Evolutionary conservation across 225 moss, liverwort and hornwort species (phyloP), one percentile per base, ranked within the genome.

Genomic region (Thuidium tamariscinum): DNA sequence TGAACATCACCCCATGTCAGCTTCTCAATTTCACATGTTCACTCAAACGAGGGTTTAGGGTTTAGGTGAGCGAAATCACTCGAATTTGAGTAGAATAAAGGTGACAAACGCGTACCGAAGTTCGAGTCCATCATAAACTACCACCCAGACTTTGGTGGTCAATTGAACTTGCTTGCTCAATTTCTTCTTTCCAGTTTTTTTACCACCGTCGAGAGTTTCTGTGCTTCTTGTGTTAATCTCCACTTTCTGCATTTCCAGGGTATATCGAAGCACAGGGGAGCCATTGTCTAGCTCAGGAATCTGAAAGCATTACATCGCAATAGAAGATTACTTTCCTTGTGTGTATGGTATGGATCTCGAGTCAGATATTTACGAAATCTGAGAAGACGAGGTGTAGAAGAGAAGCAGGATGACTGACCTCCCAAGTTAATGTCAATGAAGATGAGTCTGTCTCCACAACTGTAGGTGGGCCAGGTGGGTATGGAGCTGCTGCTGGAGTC

Each of bases 401-500:
- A 80, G 65, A 12, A 41, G 32, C 46, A 87, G 32, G 74, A 81
- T 20, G 15, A 70, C 84, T 29, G n/a, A 88, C 90, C 90, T 87
- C 79, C 88, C 92, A 88, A 82, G 16, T 75, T 23, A 90, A 11
- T 15, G 88, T 88, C 54, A 88, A n/a, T 12, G 88, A 87, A 36
- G 82, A 67, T 14, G 68, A 55, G 10, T 55, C 67, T 17, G 80
- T 18, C 76, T 74, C 81, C 14, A 83, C 56, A 34, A 83, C 69
- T 5, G 54, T 51, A 5, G 78, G 91, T 56, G 72, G n/a, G 63
- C 65, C 59, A 51, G 86, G 85, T 79, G 89, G 74, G 69, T 34
- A 39, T 37, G 87, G 87, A 81, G 85, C 63, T 9, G 79, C 88
- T 69, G 80, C 49, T 55, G 59, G 23, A 44, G 88, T 83, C 52